phyloP scores from a whole-genome alignment of 495 filamentous ascomycete species.

The Aspergillus funiculosus region DNA sequence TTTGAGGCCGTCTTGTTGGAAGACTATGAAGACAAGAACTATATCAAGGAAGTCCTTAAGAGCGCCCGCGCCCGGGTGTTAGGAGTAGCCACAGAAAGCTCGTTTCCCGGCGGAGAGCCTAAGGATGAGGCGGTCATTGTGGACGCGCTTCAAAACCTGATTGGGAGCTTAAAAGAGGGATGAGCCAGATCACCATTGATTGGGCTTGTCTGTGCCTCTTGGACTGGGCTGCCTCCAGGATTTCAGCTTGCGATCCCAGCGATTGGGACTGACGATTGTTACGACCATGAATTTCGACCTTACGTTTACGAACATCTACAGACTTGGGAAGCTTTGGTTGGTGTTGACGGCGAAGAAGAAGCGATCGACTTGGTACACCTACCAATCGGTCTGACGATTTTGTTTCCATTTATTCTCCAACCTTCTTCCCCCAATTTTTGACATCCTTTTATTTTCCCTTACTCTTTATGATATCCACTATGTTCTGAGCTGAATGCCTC shows the following conservation, averaged over 20 bases:
- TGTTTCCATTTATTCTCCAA: conserved; percentile 7
- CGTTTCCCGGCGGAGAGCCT: conserved; percentile 44
- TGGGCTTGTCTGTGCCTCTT: not conserved
- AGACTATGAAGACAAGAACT: conserved; percentile 47
- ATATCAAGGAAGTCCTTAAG: conserved; percentile 46
- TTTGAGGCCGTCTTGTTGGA: conserved; percentile 46
- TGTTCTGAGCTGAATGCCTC: conserved; percentile 16
- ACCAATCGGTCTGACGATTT: not conserved
- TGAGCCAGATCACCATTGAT: conserved; percentile 9
- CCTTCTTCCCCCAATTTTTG: conserved; percentile 22
- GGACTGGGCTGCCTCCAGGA: too few relatives aligned
- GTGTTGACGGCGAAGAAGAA: conserved; percentile 1
- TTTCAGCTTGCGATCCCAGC: not conserved
- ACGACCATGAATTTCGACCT: conserved; percentile 20
- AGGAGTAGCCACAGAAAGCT: conserved; percentile 38
- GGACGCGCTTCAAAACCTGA: conserved; percentile 38
- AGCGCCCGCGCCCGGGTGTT: conserved; percentile 44
- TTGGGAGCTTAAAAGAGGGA: conserved; percentile 38
- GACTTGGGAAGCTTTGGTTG: conserved; percentile 8
- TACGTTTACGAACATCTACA: conserved; percentile 16
- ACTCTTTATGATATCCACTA: conserved; percentile 26
- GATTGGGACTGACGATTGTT: conserved; percentile 15
- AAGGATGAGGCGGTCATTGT: conserved; percentile 44
- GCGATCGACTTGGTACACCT: not conserved
- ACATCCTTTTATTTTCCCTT: conserved; percentile 15